Evolutionary conservation across 2,329 filamentous ascomycete species (phyloP), one percentile per base, ranked within the genome.

Genomic region (Ilyonectria mors-panacis): DNA sequence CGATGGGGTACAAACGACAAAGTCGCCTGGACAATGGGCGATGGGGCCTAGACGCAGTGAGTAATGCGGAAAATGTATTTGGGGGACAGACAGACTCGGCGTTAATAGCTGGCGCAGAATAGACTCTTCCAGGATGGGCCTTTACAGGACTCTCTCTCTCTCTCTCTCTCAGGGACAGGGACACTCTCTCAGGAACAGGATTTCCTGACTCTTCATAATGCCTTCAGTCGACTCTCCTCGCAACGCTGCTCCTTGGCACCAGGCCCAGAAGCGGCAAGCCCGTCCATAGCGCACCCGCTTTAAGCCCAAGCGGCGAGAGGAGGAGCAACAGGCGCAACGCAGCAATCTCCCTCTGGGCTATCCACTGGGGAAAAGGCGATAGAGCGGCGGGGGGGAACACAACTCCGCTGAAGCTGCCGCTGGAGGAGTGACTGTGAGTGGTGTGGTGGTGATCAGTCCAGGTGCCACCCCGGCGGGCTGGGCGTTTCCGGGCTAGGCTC

Each of bases 201-300:
- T 26, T 26, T 26, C 26, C 26, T 5, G 5, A 26, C 26, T 26
- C 26, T 26, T 26, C 26, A 6, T 6, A 4, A 26, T 26, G 26
- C 26, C 4, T 26, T 5, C 26, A 6, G 1, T 26, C 26, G 5
- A 26, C 26, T 26, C 21, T 23, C 39, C 37, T 39, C 37, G 2
- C 37, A 17, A n/a, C 26, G 33, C 28, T 51, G 28, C 26, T 4
- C 10, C 48, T 13, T 13, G 12, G 53, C 70, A 63, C 72, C 69
- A 73, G 50, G 51, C 73, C 51, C 65, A 70, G 60, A 75, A 63
- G 56, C 71, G 72, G 61, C 70, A 74, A 74, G 70, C 35, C 62
- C 44, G 28, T 42, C 12, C 42, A 35, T 75, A 75, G 73, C 67
- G 62, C 71, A 70, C 71, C 73, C 73, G 73, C 63, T 71, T 73